Evolutionary conservation across 768 basidiomycete species (phyloP), one percentile per base, ranked within the genome.

Genomic region (Rhodotorula graminis): DNA sequence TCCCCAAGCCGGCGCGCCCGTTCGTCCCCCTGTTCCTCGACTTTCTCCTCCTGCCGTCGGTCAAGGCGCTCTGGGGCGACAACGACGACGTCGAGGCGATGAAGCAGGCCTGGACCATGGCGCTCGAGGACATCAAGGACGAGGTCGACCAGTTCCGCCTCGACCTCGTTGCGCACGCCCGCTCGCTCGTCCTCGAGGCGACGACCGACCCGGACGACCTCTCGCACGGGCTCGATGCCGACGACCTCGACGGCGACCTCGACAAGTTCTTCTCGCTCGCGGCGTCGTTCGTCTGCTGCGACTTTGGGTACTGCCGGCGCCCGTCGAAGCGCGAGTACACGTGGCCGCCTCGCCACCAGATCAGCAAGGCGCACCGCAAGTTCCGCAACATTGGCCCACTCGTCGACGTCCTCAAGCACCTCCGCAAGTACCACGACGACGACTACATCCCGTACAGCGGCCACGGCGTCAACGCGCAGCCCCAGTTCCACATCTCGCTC

Each of bases 21-120:
- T 33, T n/a, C 8, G 11, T 31, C 2, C 70, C 70, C 0, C 65
- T 71, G 47, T 67, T 67, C 56, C 42, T 25, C 53, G 55, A 71
- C 47, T 71, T 71, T 42, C 53, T 71, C 42, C 18, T 42, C 16
- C 50, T 71, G 21, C 37, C 61, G 2, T 40, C 40, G 15, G 65
- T 67, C 55, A 42, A 27, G n/a, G 11, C 53, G 1, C 61, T 71
- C 14, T 71, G 70, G 70, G 37, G 4, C 37, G 37, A 60, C 61
- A 2, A 49, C 53, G 0, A 33, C 11, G 18, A 29, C 21, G 11
- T 8, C 10, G 40, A 15, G 37, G 9, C 44, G 37, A 5, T 9
- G 23, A 25, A 50, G 5, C 29, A 25, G 3, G 31, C 19, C 3
- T 55, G 42, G 7, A n/a, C 42, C 33, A 37, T 19, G 25, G 15